Conservation (phyloP, 208 protist species). For the Wallacemonas sp. region DNA sequence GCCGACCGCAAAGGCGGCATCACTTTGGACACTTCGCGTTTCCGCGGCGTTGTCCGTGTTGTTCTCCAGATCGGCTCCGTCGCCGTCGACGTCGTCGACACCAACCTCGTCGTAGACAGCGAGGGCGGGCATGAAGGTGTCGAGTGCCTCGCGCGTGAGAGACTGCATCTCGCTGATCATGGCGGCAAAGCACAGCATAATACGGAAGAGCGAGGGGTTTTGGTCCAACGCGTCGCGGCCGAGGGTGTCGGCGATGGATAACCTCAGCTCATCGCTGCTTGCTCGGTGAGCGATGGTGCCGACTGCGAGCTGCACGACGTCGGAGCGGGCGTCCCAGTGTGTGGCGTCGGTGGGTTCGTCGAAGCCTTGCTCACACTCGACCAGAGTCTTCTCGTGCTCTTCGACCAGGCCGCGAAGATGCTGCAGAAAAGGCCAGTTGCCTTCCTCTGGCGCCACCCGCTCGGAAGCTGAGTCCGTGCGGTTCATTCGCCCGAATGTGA, state of each 20-base stretch:
- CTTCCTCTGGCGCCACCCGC: not conserved
- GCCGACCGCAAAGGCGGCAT: not conserved
- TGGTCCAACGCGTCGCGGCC: slow-evolving; percentile 22
- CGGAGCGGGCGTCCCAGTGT: slow-evolving; percentile 43
- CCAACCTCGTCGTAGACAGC: slow-evolving; percentile 49
- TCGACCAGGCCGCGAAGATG: slow-evolving; percentile 45
- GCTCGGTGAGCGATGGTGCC: slow-evolving; percentile 22
- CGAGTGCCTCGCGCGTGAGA: slow-evolving; percentile 34
- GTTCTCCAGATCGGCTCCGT: not conserved
- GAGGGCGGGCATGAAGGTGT: slow-evolving; percentile 42
- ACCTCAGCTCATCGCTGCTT: slow-evolving; percentile 18
- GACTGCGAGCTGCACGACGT: slow-evolving; percentile 38
- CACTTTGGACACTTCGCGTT: not conserved
- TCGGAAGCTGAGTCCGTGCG: not conserved
- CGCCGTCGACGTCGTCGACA: slow-evolving; percentile 22
- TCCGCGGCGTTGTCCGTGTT: slow-evolving; percentile 10
- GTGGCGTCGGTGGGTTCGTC: slow-evolving; percentile 47
- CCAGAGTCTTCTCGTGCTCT: slow-evolving; percentile 52
- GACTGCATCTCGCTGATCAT: slow-evolving; percentile 52
- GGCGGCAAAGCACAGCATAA: slow-evolving; percentile 33
- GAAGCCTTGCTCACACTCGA: slow-evolving; percentile 56
- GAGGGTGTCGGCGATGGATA: slow-evolving; percentile 45
- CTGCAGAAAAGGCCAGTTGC: not conserved
- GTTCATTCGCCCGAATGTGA: too few species aligned
- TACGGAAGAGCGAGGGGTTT: slow-evolving; percentile 49